Evolutionary conservation across 2,329 filamentous ascomycete species (phyloP), one percentile per base, ranked within the genome.

Genomic region (Tolypocladium cylindrosporum): DNA sequence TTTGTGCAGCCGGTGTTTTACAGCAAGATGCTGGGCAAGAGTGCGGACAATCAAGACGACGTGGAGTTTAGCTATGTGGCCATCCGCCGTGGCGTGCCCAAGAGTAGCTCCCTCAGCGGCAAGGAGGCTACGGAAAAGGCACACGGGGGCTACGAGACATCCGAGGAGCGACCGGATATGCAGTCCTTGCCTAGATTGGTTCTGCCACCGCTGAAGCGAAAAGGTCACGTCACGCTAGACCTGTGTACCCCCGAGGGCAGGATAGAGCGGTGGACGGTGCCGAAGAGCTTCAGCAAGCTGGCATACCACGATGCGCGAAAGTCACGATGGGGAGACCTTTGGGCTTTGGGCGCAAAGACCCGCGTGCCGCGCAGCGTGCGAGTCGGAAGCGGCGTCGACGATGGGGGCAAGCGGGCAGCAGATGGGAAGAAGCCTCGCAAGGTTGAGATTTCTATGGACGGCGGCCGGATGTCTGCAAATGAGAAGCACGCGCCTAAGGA

Each of bases 231-330:
- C 50, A 90, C 88, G 19, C 77, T 99, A 36, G 94, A 99, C 69
- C 71, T 97, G 3, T 99, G 94, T 77, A 97, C 94, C 0, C 88
- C 93, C 0, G 80, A 84, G 1, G 94, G 90, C 39, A 85, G 82
- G 48, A 85, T 97, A 40, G 93, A 99, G 77, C 89, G 94, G 57
- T 99, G 94, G 94, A 94, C 88, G 0, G 87, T 99, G 0, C 90
- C 93, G 1, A 86, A 86, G 64, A 91, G 86, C 60, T 94, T 87
- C 73, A 87, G 87, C 70, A 86, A 83, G 65, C 85, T 88, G 66
- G 91, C 91, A 1, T 97, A 93, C 75, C 90, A 89, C 65, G 94
- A 97, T 69, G 94, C 94, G 41, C 85, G 94, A 61, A 99, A 99
- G 75, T 83, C 88, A 0, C 77, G 76, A 56, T 97, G 93, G 94